These are phyloP conservation scores for Cochlearia excelsa DNA, from an alignment of 345 rosid species.

Conservation along the genomic window DNA sequence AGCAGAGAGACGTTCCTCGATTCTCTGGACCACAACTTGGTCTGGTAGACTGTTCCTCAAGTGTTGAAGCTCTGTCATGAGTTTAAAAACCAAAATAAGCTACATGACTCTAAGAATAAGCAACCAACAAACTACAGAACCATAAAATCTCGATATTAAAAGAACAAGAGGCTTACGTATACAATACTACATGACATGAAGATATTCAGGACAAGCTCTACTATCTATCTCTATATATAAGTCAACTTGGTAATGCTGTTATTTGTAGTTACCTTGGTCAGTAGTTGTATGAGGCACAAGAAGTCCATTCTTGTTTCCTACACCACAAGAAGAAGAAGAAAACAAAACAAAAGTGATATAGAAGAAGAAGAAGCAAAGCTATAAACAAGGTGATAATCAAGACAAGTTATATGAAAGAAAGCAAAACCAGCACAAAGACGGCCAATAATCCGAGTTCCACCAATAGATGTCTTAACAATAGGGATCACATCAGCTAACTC, in stretches of 20 bases:
- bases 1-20: slow-evolving; percentile 92
- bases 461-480: slow-evolving; percentile 83
- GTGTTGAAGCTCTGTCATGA: slow-evolving; percentile 75
- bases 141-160: background rate
- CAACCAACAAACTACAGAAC: background rate
- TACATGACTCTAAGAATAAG: background rate
- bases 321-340: background rate
- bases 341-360: background rate
- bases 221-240: background rate
- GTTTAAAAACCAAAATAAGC: background rate
- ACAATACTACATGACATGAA: background rate
- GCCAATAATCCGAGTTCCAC: slow-evolving; percentile 78
- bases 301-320: slow-evolving; percentile 94
- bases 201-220: background rate
- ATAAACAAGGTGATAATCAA: too few species aligned
- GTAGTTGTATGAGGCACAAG: slow-evolving; percentile 92
- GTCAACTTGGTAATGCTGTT: background rate
- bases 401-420: background rate
- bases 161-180: background rate
- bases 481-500: slow-evolving; percentile 85
- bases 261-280: slow-evolving; percentile 66
- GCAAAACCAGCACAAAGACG: slow-evolving; percentile 77
- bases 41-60: slow-evolving; percentile 94
- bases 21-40: slow-evolving; percentile 80
- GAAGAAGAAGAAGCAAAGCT: too few species aligned